Evolutionary conservation across 202 grass and related monocot species (phyloP).

Genomic region (Miscanthus sacchariflorus): DNA sequence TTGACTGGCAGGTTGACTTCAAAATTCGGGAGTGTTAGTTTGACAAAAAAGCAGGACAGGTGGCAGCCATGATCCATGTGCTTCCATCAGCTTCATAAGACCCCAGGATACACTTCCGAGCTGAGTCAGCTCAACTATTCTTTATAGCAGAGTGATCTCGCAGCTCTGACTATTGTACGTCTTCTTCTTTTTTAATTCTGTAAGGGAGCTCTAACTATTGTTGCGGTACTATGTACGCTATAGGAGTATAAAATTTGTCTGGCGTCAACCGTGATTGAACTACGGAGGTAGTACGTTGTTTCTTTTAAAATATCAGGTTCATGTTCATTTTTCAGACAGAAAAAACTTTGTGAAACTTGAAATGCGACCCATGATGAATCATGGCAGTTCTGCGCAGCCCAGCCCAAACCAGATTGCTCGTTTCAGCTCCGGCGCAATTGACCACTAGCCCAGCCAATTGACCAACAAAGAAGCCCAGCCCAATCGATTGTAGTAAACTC

Average conservation of each 20-base stretch:
- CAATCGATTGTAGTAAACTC: neutral
- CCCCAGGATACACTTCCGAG: neutral
- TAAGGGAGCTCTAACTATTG: neutral
- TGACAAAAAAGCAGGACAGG: constrained; percentile 43
- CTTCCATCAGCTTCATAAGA: constrained; percentile 24
- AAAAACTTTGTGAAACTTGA: neutral
- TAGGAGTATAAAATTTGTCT: neutral
- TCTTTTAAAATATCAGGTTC: neutral
- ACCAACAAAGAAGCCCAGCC: constrained; percentile 19
- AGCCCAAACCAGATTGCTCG: neutral
- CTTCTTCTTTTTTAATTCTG: neutral
- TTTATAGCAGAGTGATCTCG: neutral
- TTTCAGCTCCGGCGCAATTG: no score
- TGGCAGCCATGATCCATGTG: constrained; percentile 43
- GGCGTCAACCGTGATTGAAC: neutral
- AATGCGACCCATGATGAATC: neutral
- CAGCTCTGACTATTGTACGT: neutral
- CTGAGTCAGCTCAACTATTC: constrained; percentile 21
- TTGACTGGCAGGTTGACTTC: constrained; percentile 38
- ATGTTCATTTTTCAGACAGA: neutral
- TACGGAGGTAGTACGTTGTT: neutral
- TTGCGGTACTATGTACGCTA: constrained; percentile 2
- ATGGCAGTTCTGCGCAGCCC: neutral
- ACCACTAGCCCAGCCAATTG: neutral
- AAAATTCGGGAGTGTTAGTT: constrained; percentile 10